Conservation (phyloP, 352 stramenopile genomes). For the Pilasporangium apinafurcum region DNA sequence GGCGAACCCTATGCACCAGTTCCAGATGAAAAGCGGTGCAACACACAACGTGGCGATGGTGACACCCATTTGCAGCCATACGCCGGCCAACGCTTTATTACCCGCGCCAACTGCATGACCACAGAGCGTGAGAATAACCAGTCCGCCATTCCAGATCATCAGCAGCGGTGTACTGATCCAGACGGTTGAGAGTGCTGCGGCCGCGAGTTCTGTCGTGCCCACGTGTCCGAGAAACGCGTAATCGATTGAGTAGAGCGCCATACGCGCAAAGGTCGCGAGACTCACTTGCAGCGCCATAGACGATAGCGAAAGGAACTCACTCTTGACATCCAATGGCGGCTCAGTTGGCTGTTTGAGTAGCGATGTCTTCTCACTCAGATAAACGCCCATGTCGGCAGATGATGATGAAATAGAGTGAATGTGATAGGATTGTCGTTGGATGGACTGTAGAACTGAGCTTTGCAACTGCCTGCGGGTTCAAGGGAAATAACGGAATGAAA, state of each 20-base stretch:
- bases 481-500: too few species aligned
- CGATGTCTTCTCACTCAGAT: too few species aligned
- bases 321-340: slow-evolving; percentile 34
- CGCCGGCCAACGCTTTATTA: slow-evolving; percentile 53
- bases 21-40: slow-evolving; percentile 56
- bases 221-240: slow-evolving; percentile 71
- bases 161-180: slow-evolving; percentile 67
- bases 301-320: slow-evolving; percentile 53
- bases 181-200: slow-evolving; percentile 60
- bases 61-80: slow-evolving; percentile 74
- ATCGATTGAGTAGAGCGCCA: slow-evolving; percentile 74
- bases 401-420: too few species aligned
- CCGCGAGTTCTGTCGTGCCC: slow-evolving; percentile 58
- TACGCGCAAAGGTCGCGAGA: slow-evolving; percentile 66
- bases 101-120: slow-evolving; percentile 66
- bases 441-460: too few species aligned
- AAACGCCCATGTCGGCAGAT: too few species aligned
- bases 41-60: slow-evolving; percentile 34
- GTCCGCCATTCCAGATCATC: slow-evolving; percentile 49
- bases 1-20: slow-evolving; percentile 24
- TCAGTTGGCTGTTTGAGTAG: too few species aligned
- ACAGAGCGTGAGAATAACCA: slow-evolving; percentile 68
- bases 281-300: slow-evolving; percentile 78
- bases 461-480: too few species aligned
- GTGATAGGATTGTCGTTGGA: too few species aligned